Conservation (phyloP, 2,329 filamentous ascomycete species). For the Emergomyces pasteurianus region DNA sequence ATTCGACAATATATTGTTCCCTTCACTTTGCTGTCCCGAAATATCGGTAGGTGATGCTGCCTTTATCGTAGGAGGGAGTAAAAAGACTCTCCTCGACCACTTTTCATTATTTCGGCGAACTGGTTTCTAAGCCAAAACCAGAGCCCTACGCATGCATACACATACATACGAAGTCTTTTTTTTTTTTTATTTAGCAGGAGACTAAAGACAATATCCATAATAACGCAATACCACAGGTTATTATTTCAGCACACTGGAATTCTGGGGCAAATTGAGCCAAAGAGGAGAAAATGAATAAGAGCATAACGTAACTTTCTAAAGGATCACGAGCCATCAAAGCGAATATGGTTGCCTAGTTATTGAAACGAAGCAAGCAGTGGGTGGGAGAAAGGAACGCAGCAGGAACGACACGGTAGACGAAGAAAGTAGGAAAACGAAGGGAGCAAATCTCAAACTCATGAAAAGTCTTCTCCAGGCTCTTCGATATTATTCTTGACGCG, state of each 20-base stretch:
- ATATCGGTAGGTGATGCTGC: not conserved
- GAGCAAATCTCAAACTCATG: conserved; percentile 29
- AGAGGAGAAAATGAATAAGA: too few species aligned
- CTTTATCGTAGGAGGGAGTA: too few species aligned
- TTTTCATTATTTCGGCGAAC: not conserved
- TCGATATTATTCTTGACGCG: conserved; percentile 76
- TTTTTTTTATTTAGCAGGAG: not conserved
- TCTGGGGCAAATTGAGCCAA: too few species aligned
- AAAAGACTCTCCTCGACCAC: not conserved
- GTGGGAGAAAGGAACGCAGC: too few species aligned
- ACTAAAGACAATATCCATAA: not conserved
- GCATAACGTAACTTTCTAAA: not conserved
- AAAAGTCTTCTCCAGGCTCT: conserved; percentile 56
- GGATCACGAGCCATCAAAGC: not conserved
- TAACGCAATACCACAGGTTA: not conserved
- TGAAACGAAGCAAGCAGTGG: not conserved
- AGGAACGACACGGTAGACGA: not conserved
- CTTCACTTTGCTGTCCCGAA: not conserved
- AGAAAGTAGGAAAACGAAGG: not conserved
- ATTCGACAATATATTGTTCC: not conserved
- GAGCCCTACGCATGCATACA: not conserved
- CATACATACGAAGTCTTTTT: too few species aligned
- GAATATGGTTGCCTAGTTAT: not conserved
- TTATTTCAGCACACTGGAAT: not conserved
- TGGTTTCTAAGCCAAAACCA: not conserved